Evolutionary conservation across 2,329 filamentous ascomycete species (phyloP), one percentile per base, ranked within the genome.

Genomic region (Chaetomium globosum): DNA sequence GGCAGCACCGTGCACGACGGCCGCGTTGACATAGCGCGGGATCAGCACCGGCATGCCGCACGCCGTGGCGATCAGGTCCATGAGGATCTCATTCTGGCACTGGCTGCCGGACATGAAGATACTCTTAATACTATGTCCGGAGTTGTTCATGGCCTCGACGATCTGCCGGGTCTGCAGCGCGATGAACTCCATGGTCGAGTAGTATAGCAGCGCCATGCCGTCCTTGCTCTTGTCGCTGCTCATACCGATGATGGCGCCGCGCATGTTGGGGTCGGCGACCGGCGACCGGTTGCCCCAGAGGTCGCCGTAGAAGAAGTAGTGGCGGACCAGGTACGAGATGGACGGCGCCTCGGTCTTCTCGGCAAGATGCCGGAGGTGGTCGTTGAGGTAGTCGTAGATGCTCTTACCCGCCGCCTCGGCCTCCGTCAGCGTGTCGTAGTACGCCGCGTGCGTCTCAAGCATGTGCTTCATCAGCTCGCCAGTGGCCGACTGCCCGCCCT

Each of bases 21-120:
- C 95, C 1, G 94, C 94, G 75, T 97, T 91, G 65, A 97, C 92
- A 74, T 99, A 98, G 59, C 90, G 86, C 0, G 95, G 95, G 63
- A 98, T 96, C 46, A 97, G 81, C 23, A 99, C 94, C 1, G 94
- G 94, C 89, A 97, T 93, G 71, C 88, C 84, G 79, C 94, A 98
- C 0, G 90, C 90, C 0, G 93, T 95, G 16, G 95, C 93, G 72
- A 99, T 90, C 19, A 99, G 86, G 65, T 88, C 85, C 89, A 99
- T 97, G 63, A 99, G 83, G 66, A 98, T 87, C 39, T 89, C 87
- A 78, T 99, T 99, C 79, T 97, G 93, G 82, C 95, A 99, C 77
- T 98, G 95, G 12, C 92, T 96, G 67, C 95, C 95, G 4, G 92
- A 97, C 95, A 99, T 98, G 86, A 98, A 99, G 78, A 99, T 97